Base-by-base conservation (phyloP, 139 green algal genomes). In the Tetradesmus lagerheimii region DNA sequence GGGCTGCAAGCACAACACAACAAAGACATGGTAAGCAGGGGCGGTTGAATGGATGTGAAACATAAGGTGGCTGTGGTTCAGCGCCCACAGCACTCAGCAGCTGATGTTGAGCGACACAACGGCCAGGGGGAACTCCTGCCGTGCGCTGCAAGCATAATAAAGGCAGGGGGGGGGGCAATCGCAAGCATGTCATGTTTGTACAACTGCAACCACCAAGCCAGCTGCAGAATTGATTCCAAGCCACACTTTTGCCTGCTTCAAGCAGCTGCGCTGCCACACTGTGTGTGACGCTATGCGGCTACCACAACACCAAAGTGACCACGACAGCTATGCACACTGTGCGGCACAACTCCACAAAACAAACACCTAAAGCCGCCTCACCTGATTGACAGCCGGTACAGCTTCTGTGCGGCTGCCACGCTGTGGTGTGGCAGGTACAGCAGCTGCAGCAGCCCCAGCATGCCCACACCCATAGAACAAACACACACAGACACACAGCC, bases 401-500 rank as follows among this genome's bases (percentile, higher is more conserved):
- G 78, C 45, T 74, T 57, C 15, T 89, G 47, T 25, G 93, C 92
- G 50, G 88, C 89, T 34, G 47, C 57, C 12, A 84, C 39, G 43
- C 88, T 41, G 45, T 93, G 86, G 37, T 94, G 67, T 39, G 83
- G 47, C 53, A 97, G 79, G 66, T 90, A 92, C 45, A 94, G 80
- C 38, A 97, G 92, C 86, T 97, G 94, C 91, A 95, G 79, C 39
- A 97, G 88, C 0, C 93, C 95, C 50, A 97, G 82, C 86, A 97
- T 90, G 47, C 95, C 95, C 35, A 90, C 94, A 23, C 91, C 27
- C 6, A n/a, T 8, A n/a, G 14, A 76, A 76, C 64, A 5, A 5
- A 31, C 76, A 83, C 11, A 4, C 5, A 45, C 45, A 83, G 34
- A n/a, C n/a, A n/a, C n/a, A n/a, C n/a, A n/a, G n/a, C n/a, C n/a